Conservation (phyloP, 495 filamentous ascomycete species). For the Pseudotulostoma volvatum region DNA sequence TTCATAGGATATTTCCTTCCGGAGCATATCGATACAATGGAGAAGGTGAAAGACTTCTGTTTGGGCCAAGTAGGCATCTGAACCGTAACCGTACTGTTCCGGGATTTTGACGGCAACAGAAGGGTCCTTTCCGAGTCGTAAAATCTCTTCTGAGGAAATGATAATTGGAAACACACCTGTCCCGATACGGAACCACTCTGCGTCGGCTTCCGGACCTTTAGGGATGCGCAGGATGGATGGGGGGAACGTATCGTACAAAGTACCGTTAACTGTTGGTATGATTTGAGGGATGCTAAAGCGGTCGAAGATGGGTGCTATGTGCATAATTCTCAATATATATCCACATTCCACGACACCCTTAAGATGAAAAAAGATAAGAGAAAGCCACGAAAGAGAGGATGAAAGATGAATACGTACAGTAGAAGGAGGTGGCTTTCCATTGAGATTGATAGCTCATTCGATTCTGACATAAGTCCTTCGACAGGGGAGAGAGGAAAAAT, state of each 20-base stretch:
- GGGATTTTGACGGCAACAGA: conserved; percentile 3
- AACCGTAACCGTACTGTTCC: conserved; percentile 14
- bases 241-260: background rate
- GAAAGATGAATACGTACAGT: too few species aligned
- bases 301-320: too few species aligned
- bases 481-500: too few species aligned
- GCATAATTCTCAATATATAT: too few species aligned
- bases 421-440: too few species aligned
- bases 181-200: conserved; percentile 8
- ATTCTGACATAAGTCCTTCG: too few species aligned
- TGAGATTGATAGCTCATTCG: too few species aligned
- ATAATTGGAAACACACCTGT: too few species aligned
- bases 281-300: too few species aligned
- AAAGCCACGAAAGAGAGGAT: too few species aligned
- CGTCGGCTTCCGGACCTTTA: conserved; percentile 13
- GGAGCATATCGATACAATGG: conserved; percentile 19
- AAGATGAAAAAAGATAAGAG: too few species aligned
- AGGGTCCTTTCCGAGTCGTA: conserved; percentile 2
- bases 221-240: conserved; percentile 1
- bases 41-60: conserved; percentile 22
- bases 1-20: conserved; percentile 10
- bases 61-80: conserved; percentile 18
- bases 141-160: background rate
- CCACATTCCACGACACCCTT: too few species aligned
- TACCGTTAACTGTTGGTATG: conserved; percentile 1